Evolutionary conservation across 2,329 filamentous ascomycete genomes (phyloP).

Genomic region (Cryphonectria radicalis): DNA sequence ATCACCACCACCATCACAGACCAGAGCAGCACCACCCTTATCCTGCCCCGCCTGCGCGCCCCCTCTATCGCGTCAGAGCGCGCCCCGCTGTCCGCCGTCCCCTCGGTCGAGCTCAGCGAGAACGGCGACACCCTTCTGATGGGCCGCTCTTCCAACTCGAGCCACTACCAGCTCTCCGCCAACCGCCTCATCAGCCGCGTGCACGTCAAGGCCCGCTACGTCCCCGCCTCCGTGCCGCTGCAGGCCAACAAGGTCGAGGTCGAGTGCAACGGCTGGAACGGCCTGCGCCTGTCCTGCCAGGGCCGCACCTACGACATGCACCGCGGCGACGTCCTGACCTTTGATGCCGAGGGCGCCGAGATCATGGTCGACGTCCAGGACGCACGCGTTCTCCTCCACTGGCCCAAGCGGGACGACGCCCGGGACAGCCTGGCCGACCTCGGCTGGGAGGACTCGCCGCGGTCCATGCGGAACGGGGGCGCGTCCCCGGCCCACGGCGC

Average conservation of each 20-base stretch:
- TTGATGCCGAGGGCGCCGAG: slow-evolving; percentile 83
- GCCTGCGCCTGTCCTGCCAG: slow-evolving; percentile 88
- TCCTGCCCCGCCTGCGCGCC: slow-evolving; percentile 55
- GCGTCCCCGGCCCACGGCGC: slow-evolving; percentile 31
- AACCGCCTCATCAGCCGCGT: slow-evolving; percentile 93
- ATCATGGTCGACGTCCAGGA: slow-evolving; percentile 97
- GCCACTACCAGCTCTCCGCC: slow-evolving; percentile 90
- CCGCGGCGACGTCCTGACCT: slow-evolving; percentile 89
- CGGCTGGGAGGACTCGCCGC: slow-evolving; percentile 71
- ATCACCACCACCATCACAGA: slow-evolving; percentile 27
- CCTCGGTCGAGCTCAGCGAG: slow-evolving; percentile 78
- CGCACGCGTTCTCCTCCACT: slow-evolving; percentile 84
- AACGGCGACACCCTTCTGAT: slow-evolving; percentile 83
- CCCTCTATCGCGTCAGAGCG: slow-evolving; percentile 74
- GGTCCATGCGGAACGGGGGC: slow-evolving; percentile 41
- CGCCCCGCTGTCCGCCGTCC: slow-evolving; percentile 79
- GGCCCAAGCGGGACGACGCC: slow-evolving; percentile 68
- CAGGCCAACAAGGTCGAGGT: slow-evolving; percentile 81
- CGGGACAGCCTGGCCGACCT: slow-evolving; percentile 64
- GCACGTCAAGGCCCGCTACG: slow-evolving; percentile 86
- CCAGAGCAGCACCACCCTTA: background rate
- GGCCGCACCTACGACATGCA: slow-evolving; percentile 82
- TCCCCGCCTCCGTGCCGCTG: slow-evolving; percentile 68
- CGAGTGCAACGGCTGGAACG: slow-evolving; percentile 94
- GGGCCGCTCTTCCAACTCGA: slow-evolving; percentile 93